A percentile compares a stretch with the other conserved stretches of the same genome.
phyloP scores from a whole-genome alignment of 163 green algal genomes.

The Picocystis sp. region DNA sequence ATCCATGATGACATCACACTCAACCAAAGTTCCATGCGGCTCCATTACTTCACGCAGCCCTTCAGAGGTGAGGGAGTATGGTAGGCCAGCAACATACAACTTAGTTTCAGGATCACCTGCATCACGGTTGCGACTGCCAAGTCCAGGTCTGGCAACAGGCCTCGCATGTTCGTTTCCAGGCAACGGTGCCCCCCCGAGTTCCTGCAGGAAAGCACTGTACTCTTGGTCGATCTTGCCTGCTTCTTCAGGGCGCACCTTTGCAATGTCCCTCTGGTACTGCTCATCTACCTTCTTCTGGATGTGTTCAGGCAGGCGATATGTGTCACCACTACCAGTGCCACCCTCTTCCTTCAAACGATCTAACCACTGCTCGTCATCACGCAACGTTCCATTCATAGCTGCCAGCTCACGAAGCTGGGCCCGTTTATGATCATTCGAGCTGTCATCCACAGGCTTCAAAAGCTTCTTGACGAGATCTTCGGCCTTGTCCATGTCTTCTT shows the following conservation, averaged over 20 bases:
- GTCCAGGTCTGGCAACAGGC: too few relatives aligned
- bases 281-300: constrained; percentile 35
- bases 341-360: constrained; percentile 43
- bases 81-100: neutral
- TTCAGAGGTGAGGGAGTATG: too few relatives aligned
- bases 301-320: constrained; percentile 42
- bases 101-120: too few relatives aligned
- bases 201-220: constrained; percentile 79
- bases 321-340: constrained; percentile 45
- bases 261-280: constrained; percentile 68
- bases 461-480: constrained; percentile 77
- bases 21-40: too few relatives aligned
- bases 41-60: too few relatives aligned
- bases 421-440: constrained; percentile 86
- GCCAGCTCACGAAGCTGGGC: constrained; percentile 76
- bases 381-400: constrained; percentile 67
- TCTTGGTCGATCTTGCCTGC: constrained; percentile 57
- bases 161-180: too few relatives aligned
- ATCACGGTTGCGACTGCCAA: too few relatives aligned
- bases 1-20: constrained; percentile 17
- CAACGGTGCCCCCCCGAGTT: constrained; percentile 38
- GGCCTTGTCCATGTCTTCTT: constrained; percentile 71
- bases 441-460: constrained; percentile 74
- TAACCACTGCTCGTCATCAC: constrained; percentile 1
- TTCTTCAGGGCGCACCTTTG: constrained; percentile 26